Evolutionary conservation across 768 basidiomycete genomes (phyloP), one percentile per base, ranked within the genome.

Genomic region (Tulasnella sp.): DNA sequence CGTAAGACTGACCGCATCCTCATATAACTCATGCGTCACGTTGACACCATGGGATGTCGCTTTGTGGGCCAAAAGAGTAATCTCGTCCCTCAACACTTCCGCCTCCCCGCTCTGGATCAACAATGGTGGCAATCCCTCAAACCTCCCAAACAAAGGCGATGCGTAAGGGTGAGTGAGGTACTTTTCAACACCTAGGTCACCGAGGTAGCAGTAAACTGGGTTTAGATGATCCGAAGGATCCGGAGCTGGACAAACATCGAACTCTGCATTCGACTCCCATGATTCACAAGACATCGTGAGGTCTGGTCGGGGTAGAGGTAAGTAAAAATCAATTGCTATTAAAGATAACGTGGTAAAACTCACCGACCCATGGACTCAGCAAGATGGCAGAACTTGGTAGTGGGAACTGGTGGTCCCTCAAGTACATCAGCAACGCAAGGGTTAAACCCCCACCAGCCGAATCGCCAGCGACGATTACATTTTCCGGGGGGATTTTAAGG

Each of bases 151-250:
- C 13, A 99, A 69, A 0, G 89, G 93, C 53, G 87, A 91, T 8
- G 84, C 93, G 59, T 99, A 99, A 8, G 93, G 93, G 64, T 99
- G 91, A 0, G 91, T 96, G 40, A 96, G 69, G 62, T 88, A 93
- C 53, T 79, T 70, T 59, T 83, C 77, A 57, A 83, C 74, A 33
- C 76, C 69, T 56, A 79, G 82, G 55, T 46, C 64, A 13, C 92
- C 93, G 10, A 98, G 79, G 61, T 96, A 95, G 59, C 92, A 81
- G n/a, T 78, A 77, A 46, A 99, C 82, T 1, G 93, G 93, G 62
- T 98, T 86, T 61, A 96, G 72, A 63, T 92, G 90, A 60, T 89
- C 86, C 53, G 80, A 80, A 33, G 74, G 69, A 1, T 70, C 68
- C 4, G 86, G 86, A 42, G 72, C 71, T 2, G 85, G 81, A 1